Conservation (phyloP, 768 basidiomycete genomes). For the Amanita rimosa region DNA sequence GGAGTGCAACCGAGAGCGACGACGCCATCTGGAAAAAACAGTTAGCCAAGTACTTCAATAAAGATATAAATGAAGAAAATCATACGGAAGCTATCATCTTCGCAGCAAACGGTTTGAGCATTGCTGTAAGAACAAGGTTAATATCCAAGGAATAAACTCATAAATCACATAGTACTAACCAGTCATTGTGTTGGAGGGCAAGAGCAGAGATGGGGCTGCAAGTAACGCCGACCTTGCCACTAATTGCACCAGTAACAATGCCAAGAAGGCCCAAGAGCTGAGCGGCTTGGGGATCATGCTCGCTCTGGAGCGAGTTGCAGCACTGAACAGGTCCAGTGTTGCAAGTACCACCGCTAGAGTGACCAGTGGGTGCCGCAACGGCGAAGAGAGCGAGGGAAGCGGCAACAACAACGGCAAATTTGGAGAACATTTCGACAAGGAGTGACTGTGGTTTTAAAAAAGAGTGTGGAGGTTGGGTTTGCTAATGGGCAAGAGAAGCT, state of each 20-base stretch:
- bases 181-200: slow-evolving; percentile 11
- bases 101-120: slow-evolving; percentile 17
- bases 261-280: slow-evolving; percentile 7
- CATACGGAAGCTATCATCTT: slow-evolving; percentile 16
- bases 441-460: slow-evolving; percentile 2
- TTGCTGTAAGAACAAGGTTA: not conserved
- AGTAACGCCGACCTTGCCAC: slow-evolving; percentile 10
- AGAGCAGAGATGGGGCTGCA: slow-evolving; percentile 16
- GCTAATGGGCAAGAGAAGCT: slow-evolving; percentile 3
- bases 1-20: slow-evolving; percentile 18
- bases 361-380: slow-evolving; percentile 17
- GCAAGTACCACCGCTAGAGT: too few species aligned
- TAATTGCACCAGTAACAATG: slow-evolving; percentile 6
- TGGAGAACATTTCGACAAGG: slow-evolving; percentile 17
- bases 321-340: slow-evolving; percentile 19
- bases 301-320: slow-evolving; percentile 14
- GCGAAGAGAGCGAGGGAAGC: slow-evolving; percentile 16
- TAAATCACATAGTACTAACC: too few species aligned
- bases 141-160: not conserved
- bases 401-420: slow-evolving; percentile 14
- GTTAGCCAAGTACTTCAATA: not conserved
- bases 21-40: slow-evolving; percentile 12
- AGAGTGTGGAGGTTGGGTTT: not conserved
- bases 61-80: not conserved
- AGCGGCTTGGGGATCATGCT: slow-evolving; percentile 3